Percentiles rank a stretch among this genome's conserved stretches.
phyloP scores from a whole-genome alignment of 106 monocot genomes.

The Cymbidium sinense region DNA sequence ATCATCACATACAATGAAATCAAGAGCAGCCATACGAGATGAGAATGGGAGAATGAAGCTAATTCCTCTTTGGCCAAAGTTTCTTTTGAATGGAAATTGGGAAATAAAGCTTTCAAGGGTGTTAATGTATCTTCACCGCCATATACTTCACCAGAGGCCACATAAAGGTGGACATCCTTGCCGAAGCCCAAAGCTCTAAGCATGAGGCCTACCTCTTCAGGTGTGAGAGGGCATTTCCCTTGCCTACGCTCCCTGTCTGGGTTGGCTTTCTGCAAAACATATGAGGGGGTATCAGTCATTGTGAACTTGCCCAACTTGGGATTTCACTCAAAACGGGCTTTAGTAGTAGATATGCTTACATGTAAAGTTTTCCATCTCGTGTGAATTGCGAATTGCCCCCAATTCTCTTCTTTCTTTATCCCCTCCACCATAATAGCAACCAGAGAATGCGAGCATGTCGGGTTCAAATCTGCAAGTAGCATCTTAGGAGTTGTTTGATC shows the following conservation, averaged over 20 bases:
- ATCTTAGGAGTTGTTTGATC: neutral
- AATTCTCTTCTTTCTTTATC: conserved; percentile 70
- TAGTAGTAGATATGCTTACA: conserved; percentile 28
- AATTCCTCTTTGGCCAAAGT: conserved; percentile 56
- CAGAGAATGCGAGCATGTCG: conserved; percentile 91
- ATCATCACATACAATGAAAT: conserved; percentile 78
- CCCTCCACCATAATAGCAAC: conserved; percentile 86
- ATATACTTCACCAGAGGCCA: conserved; percentile 80
- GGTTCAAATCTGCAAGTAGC: conserved; percentile 61
- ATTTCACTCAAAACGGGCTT: neutral
- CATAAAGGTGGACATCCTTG: conserved; percentile 58
- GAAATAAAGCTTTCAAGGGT: conserved; percentile 71
- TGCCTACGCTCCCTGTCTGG: conserved; percentile 75
- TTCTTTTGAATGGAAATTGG: conserved; percentile 74
- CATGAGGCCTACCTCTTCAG: conserved; percentile 81
- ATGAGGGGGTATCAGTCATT: neutral
- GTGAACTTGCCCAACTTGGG: neutral
- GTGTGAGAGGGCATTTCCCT: conserved; percentile 73
- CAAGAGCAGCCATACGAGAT: conserved; percentile 88
- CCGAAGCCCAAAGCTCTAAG: conserved; percentile 70
- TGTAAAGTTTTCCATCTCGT: conserved; percentile 79
- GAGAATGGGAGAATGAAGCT: conserved; percentile 52
- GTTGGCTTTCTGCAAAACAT: conserved; percentile 34
- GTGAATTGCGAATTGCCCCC: too few species aligned
- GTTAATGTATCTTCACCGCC: conserved; percentile 64